phyloP scores from a whole-genome alignment of 1,284 basidiomycete genomes.

The Xanthoconium separans region DNA sequence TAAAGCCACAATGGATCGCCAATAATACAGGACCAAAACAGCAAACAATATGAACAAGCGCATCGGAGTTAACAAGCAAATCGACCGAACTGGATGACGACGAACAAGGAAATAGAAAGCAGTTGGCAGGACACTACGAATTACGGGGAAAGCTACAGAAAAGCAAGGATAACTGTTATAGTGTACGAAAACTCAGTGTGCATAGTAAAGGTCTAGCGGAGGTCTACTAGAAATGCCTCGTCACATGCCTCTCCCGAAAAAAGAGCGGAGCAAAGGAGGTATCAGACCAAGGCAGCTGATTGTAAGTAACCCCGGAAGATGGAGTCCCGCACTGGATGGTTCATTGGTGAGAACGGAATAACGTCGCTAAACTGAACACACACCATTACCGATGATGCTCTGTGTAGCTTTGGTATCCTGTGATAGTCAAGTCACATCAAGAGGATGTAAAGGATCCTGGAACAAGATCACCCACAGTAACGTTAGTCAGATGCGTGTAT shows the following conservation, averaged over 20 bases:
- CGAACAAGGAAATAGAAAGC: conserved; percentile 11
- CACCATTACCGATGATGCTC: conserved; percentile 76
- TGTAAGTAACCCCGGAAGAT: conserved; percentile 72
- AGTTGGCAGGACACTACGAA: not conserved
- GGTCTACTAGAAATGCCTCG: not conserved
- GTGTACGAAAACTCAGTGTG: conserved; percentile 6
- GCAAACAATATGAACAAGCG: conserved; percentile 9
- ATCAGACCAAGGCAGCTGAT: conserved; percentile 63
- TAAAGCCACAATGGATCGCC: conserved; percentile 17
- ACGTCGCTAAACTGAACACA: conserved; percentile 18
- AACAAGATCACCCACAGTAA: conserved; percentile 55
- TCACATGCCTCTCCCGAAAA: conserved; percentile 1
- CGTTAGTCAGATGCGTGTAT: conserved; percentile 78
- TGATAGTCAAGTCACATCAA: conserved; percentile 1
- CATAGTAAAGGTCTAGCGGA: not conserved
- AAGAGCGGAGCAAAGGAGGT: not conserved
- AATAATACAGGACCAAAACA: conserved; percentile 20
- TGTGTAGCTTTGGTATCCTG: conserved; percentile 81
- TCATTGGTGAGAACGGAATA: conserved; percentile 15
- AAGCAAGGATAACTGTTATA: conserved; percentile 5
- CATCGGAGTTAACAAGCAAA: not conserved
- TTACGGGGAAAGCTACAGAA: not conserved
- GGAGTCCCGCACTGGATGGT: conserved; percentile 58
- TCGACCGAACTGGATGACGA: not conserved
- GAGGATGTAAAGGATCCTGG: not conserved